These are phyloP conservation scores for Halenospora varia DNA, from an alignment of 495 filamentous ascomycete genomes.

Conservation along the genomic window DNA sequence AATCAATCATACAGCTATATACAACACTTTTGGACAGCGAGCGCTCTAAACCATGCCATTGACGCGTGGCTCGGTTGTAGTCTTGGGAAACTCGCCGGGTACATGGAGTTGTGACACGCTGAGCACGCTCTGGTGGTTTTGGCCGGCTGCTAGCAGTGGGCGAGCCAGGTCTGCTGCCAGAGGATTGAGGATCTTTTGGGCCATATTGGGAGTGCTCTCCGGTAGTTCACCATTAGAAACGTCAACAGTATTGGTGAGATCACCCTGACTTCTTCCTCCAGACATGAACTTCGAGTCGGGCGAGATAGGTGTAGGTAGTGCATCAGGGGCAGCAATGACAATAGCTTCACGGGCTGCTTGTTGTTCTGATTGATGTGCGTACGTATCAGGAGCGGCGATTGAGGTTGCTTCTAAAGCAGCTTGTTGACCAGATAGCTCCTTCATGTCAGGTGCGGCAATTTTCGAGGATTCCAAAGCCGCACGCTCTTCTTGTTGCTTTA, in stretches of 20 bases:
- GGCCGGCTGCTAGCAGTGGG: constrained; percentile 12
- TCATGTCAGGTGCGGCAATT: too few relatives aligned
- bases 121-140: constrained; percentile 16
- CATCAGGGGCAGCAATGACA: constrained; percentile 5
- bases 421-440: too few relatives aligned
- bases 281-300: constrained; percentile 14
- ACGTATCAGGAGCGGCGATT: constrained; percentile 17
- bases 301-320: background rate
- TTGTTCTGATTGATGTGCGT: background rate
- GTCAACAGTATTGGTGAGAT: background rate
- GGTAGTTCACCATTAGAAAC: background rate
- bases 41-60: too few relatives aligned
- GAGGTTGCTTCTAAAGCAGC: constrained; percentile 10
- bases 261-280: constrained; percentile 14
- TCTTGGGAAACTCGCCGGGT: constrained; percentile 57
- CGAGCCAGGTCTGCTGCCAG: background rate
- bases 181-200: background rate
- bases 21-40: too few relatives aligned
- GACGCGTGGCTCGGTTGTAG: too few relatives aligned
- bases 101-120: constrained; percentile 42
- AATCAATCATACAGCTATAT: too few relatives aligned
- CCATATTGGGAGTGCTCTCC: background rate
- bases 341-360: constrained; percentile 14
- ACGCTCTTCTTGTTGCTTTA: constrained; percentile 3
- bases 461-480: too few relatives aligned